Percentiles rank a stretch among this genome's conserved stretches.
These are phyloP conservation scores for Lipomyces starkeyi DNA, from an alignment of 805 yeast species.

Conservation along the genomic window DNA sequence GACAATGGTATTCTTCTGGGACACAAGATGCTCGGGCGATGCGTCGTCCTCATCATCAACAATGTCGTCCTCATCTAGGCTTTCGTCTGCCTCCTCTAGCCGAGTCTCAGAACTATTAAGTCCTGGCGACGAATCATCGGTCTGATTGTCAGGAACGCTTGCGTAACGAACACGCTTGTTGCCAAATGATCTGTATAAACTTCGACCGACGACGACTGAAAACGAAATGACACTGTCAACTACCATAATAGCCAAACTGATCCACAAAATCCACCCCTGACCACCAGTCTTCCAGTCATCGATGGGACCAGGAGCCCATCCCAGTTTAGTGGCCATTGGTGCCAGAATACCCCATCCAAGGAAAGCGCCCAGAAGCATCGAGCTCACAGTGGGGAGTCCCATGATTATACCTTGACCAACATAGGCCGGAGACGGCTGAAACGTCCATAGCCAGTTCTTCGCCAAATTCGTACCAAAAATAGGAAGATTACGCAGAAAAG, in stretches of 20 bases:
- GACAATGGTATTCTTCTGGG: constrained; percentile 53
- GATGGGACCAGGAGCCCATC: constrained; percentile 90
- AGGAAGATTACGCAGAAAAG: constrained; percentile 71
- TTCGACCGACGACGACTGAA: constrained; percentile 49
- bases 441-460: constrained; percentile 72
- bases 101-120: constrained; percentile 2
- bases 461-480: constrained; percentile 74
- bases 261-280: constrained; percentile 98
- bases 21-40: constrained; percentile 56
- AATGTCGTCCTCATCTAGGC: constrained; percentile 16
- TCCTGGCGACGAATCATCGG: neutral
- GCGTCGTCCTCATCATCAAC: constrained; percentile 48
- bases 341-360: constrained; percentile 94
- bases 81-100: constrained; percentile 10
- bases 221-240: constrained; percentile 87
- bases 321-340: constrained; percentile 68
- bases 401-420: constrained; percentile 97
- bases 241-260: constrained; percentile 90
- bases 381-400: constrained; percentile 90
- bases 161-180: constrained; percentile 12
- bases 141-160: constrained; percentile 10
- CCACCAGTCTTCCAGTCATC: constrained; percentile 94
- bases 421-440: constrained; percentile 97
- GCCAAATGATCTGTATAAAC: constrained; percentile 23
- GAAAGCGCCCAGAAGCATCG: constrained; percentile 88